Conservation (phyloP, 768 basidiomycete species). For the Trametes meyenii region DNA sequence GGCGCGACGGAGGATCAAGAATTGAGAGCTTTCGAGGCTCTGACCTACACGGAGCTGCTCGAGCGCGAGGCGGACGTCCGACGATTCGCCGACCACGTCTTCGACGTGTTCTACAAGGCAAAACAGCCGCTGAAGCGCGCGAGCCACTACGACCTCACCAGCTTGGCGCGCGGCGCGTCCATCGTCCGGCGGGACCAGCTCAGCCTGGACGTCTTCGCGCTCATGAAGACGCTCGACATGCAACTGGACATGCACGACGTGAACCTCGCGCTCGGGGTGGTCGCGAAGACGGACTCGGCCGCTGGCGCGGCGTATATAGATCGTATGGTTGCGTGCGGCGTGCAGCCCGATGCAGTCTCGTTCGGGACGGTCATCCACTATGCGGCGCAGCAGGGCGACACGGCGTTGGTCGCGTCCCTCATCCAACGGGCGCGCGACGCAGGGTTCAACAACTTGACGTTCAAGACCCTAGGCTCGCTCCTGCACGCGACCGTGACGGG, state of each 20-base stretch:
- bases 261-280: constrained; percentile 60
- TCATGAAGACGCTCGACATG: constrained; percentile 51
- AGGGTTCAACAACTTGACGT: constrained; percentile 41
- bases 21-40: constrained; percentile 4
- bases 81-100: constrained; percentile 48
- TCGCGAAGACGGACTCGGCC: constrained; percentile 52
- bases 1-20: background rate
- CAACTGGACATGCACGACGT: constrained; percentile 65
- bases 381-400: constrained; percentile 50
- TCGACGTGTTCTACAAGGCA: constrained; percentile 44
- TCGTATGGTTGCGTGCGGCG: constrained; percentile 50
- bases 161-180: constrained; percentile 65
- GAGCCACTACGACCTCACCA: constrained; percentile 54
- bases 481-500: constrained; percentile 44
- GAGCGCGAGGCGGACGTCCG: constrained; percentile 23
- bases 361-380: constrained; percentile 66
- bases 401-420: constrained; percentile 46
- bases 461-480: constrained; percentile 53
- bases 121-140: constrained; percentile 53
- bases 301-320: constrained; percentile 50
- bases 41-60: constrained; percentile 31
- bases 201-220: constrained; percentile 50
- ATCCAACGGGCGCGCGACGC: constrained; percentile 42
- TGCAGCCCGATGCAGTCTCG: constrained; percentile 55
- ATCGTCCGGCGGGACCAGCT: constrained; percentile 51